Conservation (phyloP, 192 early-diverging fungal genomes). For the Paraglomus brasilianum region DNA sequence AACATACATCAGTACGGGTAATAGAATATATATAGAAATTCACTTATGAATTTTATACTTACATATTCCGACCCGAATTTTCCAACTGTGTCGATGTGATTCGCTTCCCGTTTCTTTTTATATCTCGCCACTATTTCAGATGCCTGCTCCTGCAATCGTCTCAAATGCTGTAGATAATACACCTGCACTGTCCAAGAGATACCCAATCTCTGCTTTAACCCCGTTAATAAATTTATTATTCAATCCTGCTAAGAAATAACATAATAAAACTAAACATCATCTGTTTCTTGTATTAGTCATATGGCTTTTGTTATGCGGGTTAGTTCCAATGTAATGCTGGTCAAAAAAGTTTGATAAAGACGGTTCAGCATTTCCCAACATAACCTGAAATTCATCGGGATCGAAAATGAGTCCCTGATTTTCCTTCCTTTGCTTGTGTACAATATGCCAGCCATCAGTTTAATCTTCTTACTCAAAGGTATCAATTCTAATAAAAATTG, state of each 20-base stretch:
- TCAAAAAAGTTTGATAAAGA: slow-evolving; percentile 7
- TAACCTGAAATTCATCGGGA: background rate
- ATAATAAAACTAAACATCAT: slow-evolving; percentile 11
- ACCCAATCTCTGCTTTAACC: slow-evolving; percentile 19
- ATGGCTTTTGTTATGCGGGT: background rate
- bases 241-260: slow-evolving; percentile 14
- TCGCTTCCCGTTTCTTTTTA: too few relatives aligned
- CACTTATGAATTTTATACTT: too few relatives aligned
- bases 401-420: background rate
- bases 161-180: background rate
- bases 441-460: slow-evolving; percentile 7
- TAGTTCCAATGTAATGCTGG: background rate
- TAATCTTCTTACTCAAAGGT: slow-evolving; percentile 9
- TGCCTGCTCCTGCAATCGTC: background rate
- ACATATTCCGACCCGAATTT: too few relatives aligned
- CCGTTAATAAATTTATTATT: too few relatives aligned
- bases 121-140: too few relatives aligned
- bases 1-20: too few relatives aligned
- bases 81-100: too few relatives aligned
- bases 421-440: slow-evolving; percentile 12
- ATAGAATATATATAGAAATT: too few relatives aligned
- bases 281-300: slow-evolving; percentile 15
- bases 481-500: slow-evolving; percentile 1
- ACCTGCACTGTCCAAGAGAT: background rate
- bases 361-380: background rate